phyloP scores from a whole-genome alignment of 805 yeast genomes.

The Myxozyma udenii region DNA sequence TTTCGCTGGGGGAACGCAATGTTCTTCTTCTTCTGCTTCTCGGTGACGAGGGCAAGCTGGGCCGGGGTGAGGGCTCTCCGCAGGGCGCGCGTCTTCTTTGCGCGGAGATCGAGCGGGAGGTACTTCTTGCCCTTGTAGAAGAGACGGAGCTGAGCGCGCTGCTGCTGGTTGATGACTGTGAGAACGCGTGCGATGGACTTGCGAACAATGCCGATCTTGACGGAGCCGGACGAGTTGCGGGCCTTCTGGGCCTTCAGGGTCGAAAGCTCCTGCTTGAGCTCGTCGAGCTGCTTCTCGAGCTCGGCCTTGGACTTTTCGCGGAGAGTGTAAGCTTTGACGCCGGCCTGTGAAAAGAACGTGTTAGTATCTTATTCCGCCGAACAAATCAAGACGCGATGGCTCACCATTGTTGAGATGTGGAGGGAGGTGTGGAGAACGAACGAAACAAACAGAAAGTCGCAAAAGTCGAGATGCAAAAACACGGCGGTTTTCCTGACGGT shows the following conservation, averaged over 20 bases:
- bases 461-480: too few species aligned
- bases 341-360: conserved; percentile 18
- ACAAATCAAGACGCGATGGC: too few species aligned
- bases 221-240: conserved; percentile 73
- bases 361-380: too few species aligned
- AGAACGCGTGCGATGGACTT: conserved; percentile 98
- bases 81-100: conserved; percentile 99
- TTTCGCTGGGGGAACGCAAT: conserved; percentile 98
- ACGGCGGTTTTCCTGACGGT: too few species aligned
- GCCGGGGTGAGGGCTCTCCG: conserved; percentile 91
- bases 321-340: conserved; percentile 87
- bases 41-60: conserved; percentile 80
- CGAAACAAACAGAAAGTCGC: too few species aligned
- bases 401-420: too few species aligned
- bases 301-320: conserved; percentile 96
- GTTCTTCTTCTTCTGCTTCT: conserved; percentile 85
- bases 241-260: conserved; percentile 93
- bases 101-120: conserved; percentile 98
- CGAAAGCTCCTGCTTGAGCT: conserved; percentile 95
- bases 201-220: conserved; percentile 90
- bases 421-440: too few species aligned
- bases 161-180: conserved; percentile 94
- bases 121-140: conserved; percentile 82
- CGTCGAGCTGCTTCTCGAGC: conserved; percentile 89
- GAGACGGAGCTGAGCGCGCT: conserved; percentile 91